Percentiles rank a stretch among this genome's conserved stretches.
phyloP scores from a whole-genome alignment of 1,284 basidiomycete species.

The Marasmius fiardii region DNA sequence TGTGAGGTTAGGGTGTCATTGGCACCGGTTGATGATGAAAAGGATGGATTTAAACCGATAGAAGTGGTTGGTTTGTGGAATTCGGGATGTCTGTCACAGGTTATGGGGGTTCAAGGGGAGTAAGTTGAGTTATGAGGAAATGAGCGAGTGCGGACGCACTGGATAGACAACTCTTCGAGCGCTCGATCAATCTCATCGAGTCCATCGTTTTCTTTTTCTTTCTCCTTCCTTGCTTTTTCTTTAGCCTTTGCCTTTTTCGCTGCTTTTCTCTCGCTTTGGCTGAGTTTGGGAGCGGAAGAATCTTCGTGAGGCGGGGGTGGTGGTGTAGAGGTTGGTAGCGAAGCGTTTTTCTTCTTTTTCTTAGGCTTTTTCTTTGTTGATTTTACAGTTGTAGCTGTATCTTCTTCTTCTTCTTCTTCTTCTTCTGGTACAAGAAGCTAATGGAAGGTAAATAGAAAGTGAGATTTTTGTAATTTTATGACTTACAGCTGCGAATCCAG shows the following conservation, averaged over 20 bases:
- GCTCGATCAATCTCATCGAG: conserved; percentile 79
- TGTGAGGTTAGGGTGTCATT: conserved; percentile 18
- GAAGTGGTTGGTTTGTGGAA: conserved; percentile 35
- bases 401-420: conserved; percentile 19
- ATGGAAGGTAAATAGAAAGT: background rate
- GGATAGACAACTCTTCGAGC: conserved; percentile 76
- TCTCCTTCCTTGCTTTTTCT: conserved; percentile 54
- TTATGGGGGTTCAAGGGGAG: background rate
- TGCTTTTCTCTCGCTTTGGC: conserved; percentile 37
- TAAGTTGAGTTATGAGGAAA: background rate
- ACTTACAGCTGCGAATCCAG: conserved; percentile 60
- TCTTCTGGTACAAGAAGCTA: conserved; percentile 26
- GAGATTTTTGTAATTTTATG: background rate
- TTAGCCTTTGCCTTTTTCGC: conserved; percentile 63
- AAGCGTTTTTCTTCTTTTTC: conserved; percentile 32
- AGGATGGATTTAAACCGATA: too few relatives aligned
- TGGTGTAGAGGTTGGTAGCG: conserved; percentile 5
- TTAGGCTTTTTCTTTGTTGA: conserved; percentile 31
- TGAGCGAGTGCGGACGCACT: conserved; percentile 39
- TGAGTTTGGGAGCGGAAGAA: conserved; percentile 10
- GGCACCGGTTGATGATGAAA: conserved; percentile 16
- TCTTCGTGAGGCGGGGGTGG: conserved; percentile 15
- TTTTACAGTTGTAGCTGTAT: conserved; percentile 22
- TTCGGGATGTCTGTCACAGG: conserved; percentile 46
- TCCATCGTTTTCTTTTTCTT: conserved; percentile 30